phyloP scores from a whole-genome alignment of 768 basidiomycete genomes.

The Sporobolomyces roseus region DNA sequence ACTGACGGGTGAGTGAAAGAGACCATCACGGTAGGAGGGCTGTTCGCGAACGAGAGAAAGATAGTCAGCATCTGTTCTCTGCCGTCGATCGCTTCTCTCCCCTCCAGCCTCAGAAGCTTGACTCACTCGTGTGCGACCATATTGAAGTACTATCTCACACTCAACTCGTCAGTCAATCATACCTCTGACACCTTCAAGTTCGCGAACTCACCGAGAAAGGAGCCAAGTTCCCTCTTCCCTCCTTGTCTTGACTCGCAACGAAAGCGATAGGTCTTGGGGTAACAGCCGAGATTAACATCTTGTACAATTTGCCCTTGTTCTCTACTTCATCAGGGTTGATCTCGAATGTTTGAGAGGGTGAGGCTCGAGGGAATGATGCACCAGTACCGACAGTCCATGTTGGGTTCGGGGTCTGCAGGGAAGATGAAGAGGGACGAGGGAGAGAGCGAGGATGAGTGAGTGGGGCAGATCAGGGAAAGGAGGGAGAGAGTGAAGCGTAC shows the following conservation, averaged over 20 bases:
- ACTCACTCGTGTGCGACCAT: slow-evolving; percentile 20
- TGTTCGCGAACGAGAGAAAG: not conserved
- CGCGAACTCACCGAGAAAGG: too few species aligned
- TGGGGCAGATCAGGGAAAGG: too few species aligned
- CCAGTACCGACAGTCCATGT: slow-evolving; percentile 38
- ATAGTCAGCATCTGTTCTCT: too few species aligned
- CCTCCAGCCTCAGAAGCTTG: too few species aligned
- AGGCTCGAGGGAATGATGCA: not conserved
- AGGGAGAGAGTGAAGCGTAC: too few species aligned
- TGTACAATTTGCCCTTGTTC: slow-evolving; percentile 15
- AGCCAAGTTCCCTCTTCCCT: slow-evolving; percentile 60
- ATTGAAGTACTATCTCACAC: slow-evolving; percentile 54
- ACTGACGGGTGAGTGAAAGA: slow-evolving; percentile 53
- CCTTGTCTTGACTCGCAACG: slow-evolving; percentile 59
- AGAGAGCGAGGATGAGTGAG: not conserved
- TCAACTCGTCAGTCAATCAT: too few species aligned
- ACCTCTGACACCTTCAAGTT: too few species aligned
- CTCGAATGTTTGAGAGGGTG: not conserved
- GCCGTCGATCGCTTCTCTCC: too few species aligned
- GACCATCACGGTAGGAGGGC: slow-evolving; percentile 63
- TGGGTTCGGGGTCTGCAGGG: slow-evolving; percentile 31
- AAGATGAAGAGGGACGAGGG: not conserved
- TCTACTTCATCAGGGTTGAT: slow-evolving; percentile 25
- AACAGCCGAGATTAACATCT: slow-evolving; percentile 43
- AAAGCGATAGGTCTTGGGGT: slow-evolving; percentile 67